Percentiles rank a stretch among this genome's conserved stretches.
These are phyloP conservation scores for Sugiyamaella valdiviana DNA, from an alignment of 805 yeast species.

Conservation along the genomic window DNA sequence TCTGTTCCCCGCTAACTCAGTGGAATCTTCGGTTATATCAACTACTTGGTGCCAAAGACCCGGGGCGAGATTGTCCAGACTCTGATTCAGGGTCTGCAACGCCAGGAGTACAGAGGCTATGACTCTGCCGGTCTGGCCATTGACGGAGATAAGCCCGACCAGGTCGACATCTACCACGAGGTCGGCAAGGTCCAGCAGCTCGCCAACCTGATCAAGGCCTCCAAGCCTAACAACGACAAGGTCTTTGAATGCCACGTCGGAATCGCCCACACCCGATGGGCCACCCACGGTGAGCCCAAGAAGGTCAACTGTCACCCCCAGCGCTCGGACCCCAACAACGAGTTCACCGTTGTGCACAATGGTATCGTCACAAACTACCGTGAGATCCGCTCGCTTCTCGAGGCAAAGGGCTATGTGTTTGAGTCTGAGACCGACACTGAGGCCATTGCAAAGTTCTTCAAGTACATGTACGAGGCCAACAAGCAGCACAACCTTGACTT, in stretches of 20 bases:
- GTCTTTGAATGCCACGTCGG: conserved; percentile 83
- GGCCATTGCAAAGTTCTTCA: conserved; percentile 91
- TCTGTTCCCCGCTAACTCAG: conserved; percentile 33
- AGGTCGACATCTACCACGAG: conserved; percentile 69
- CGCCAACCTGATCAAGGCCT: conserved; percentile 47
- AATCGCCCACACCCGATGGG: conserved; percentile 99
- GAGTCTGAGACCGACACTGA: conserved; percentile 96
- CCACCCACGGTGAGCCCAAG: conserved; percentile 95
- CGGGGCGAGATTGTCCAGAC: conserved; percentile 91
- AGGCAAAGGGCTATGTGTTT: conserved; percentile 72
- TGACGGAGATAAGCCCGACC: conserved; percentile 75
- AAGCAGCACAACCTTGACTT: conserved; percentile 73
- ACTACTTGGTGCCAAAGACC: conserved; percentile 84
- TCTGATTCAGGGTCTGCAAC: conserved; percentile 63
- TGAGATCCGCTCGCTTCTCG: conserved; percentile 77
- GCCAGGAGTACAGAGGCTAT: conserved; percentile 96
- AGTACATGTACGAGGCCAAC: conserved; percentile 81
- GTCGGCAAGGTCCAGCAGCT: conserved; percentile 88
- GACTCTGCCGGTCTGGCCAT: conserved; percentile 96
- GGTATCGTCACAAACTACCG: conserved; percentile 97
- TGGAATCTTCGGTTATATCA: conserved; percentile 98
- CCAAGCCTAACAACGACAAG: conserved; percentile 45
- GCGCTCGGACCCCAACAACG: conserved; percentile 73
- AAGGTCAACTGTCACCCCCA: conserved; percentile 92
- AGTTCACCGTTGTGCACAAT: conserved; percentile 90